A percentile compares a stretch with the other conserved stretches of the same genome.
These are phyloP conservation scores for Plasmodium gonderi DNA, from an alignment of 169 alveolate genomes.

Conservation along the genomic window DNA sequence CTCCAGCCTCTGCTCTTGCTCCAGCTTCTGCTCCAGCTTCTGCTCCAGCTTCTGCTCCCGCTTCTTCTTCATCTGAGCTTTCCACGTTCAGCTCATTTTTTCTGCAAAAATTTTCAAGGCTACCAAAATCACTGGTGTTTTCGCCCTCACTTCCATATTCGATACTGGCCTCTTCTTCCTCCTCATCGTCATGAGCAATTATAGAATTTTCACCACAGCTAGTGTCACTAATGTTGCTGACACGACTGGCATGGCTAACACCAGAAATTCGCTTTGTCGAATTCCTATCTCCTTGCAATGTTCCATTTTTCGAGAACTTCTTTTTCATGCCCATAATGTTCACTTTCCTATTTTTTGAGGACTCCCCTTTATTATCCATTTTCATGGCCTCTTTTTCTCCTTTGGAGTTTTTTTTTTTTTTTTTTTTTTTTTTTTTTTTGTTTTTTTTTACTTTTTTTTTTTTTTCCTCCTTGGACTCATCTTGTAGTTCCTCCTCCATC, in stretches of 20 bases:
- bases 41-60: too few relatives aligned
- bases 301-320: background rate
- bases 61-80: conserved; percentile 39
- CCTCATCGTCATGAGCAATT: background rate
- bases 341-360: background rate
- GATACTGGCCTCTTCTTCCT: background rate
- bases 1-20: too few relatives aligned
- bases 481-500: background rate
- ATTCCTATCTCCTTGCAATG: background rate
- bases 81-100: background rate
- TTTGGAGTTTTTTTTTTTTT: background rate
- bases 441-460: background rate
- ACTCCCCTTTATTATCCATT: background rate
- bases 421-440: background rate
- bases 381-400: background rate
- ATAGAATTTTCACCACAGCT: background rate
- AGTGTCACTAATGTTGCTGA: background rate
- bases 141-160: background rate
- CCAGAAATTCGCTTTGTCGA: background rate
- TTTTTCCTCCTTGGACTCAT: background rate
- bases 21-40: too few relatives aligned
- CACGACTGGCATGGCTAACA: background rate
- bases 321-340: background rate
- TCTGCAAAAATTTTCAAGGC: conserved; percentile 24
- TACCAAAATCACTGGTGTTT: background rate